These are phyloP conservation scores for Tephrocybe sp. DNA, from an alignment of 768 basidiomycete genomes.

Conservation along the genomic window DNA sequence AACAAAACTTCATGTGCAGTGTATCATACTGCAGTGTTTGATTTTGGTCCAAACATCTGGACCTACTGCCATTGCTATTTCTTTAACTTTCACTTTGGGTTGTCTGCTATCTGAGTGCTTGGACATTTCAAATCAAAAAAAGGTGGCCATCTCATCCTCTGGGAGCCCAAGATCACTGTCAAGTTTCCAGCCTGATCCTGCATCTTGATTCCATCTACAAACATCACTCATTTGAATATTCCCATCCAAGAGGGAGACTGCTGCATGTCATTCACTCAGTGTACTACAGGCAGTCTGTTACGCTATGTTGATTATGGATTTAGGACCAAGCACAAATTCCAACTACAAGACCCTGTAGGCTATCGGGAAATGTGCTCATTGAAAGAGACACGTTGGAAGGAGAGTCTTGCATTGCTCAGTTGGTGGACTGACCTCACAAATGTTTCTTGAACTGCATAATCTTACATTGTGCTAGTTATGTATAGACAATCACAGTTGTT, in stretches of 20 bases:
- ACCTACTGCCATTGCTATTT: background rate
- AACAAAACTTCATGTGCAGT: too few species aligned
- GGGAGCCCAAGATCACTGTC: background rate
- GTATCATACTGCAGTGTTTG: background rate
- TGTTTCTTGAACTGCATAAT: too few species aligned
- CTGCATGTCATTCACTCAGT: constrained; percentile 26
- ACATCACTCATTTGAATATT: constrained; percentile 25
- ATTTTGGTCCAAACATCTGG: background rate
- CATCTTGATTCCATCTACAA: constrained; percentile 29
- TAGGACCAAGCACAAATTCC: constrained; percentile 1
- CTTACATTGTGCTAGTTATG: too few species aligned
- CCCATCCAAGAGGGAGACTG: constrained; percentile 17
- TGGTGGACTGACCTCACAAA: background rate
- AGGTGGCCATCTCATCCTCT: background rate
- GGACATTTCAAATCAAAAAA: background rate
- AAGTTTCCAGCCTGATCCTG: constrained; percentile 10
- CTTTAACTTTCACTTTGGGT: background rate
- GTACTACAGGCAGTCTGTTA: constrained; percentile 25
- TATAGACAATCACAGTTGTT: too few species aligned
- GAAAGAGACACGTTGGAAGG: background rate
- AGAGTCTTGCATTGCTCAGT: background rate
- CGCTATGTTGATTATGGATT: constrained; percentile 24
- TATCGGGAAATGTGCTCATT: background rate
- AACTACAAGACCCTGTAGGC: background rate
- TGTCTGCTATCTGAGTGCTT: background rate